Evolutionary conservation across 2,329 filamentous ascomycete species (phyloP).

Genomic region (Colletotrichum sublineola): DNA sequence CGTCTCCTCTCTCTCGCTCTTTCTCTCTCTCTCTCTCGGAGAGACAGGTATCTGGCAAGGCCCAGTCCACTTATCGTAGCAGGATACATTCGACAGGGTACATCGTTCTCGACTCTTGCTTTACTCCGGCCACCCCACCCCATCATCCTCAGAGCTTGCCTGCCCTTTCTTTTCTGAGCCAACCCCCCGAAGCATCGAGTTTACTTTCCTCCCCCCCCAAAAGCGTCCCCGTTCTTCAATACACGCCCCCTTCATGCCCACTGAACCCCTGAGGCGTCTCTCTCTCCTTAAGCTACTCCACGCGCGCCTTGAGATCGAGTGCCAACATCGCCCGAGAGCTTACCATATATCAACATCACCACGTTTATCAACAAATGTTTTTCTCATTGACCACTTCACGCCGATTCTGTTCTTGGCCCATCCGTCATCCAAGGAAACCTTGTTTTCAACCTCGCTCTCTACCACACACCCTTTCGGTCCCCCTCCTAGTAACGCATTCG

Average conservation of each 20-base stretch:
- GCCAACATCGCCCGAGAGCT: neutral
- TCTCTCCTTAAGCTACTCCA: slow-evolving; percentile 10
- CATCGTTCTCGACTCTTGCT: neutral
- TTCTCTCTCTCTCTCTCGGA: neutral
- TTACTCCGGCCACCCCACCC: slow-evolving; percentile 17
- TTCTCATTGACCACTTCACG: neutral
- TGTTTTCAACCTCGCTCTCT: neutral
- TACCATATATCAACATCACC: slow-evolving; percentile 28
- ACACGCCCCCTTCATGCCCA: slow-evolving; percentile 32
- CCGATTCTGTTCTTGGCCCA: neutral
- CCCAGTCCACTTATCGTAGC: neutral
- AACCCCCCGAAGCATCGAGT: neutral
- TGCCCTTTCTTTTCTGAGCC: slow-evolving; percentile 19
- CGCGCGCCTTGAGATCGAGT: slow-evolving; percentile 1
- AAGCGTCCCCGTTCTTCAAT: slow-evolving; percentile 18
- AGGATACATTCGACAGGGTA: neutral
- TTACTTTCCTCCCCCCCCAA: neutral
- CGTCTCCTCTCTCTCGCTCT: neutral
- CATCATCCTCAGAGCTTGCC: neutral
- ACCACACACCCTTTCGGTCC: too few relatives aligned
- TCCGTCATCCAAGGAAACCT: neutral
- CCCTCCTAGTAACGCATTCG: neutral
- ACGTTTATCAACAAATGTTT: neutral
- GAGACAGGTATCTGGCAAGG: slow-evolving; percentile 4
- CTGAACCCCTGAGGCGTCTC: slow-evolving; percentile 26